Evolutionary conservation across 1,139 yeast species (phyloP).

Genomic region (Scheffersomyces quercinus): DNA sequence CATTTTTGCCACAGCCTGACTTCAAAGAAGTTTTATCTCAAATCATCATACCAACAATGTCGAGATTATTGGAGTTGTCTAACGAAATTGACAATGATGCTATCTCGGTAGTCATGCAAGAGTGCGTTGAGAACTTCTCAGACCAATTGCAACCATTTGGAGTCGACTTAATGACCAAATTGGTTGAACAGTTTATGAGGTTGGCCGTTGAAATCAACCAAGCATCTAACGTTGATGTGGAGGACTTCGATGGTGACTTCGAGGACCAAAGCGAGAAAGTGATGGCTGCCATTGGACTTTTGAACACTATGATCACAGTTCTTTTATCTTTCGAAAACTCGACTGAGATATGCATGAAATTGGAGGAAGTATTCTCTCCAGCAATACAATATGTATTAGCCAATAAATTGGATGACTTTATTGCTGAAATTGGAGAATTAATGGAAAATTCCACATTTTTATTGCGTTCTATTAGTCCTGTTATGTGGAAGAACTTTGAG

Average conservation of each 20-base stretch:
- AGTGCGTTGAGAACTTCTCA: constrained; percentile 85
- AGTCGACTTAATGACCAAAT: constrained; percentile 75
- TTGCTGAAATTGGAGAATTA: constrained; percentile 79
- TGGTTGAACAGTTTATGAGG: constrained; percentile 79
- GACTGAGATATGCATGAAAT: constrained; percentile 57
- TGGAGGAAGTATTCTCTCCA: constrained; percentile 77
- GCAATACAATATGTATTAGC: constrained; percentile 67
- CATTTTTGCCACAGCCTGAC: constrained; percentile 63
- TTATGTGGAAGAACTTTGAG: constrained; percentile 74
- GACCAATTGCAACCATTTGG: constrained; percentile 94
- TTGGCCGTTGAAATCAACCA: constrained; percentile 70
- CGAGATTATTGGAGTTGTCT: constrained; percentile 69
- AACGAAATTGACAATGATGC: constrained; percentile 87
- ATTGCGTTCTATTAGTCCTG: constrained; percentile 66
- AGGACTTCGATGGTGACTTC: constrained; percentile 36
- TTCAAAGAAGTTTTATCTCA: constrained; percentile 68
- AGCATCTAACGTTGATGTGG: constrained; percentile 49
- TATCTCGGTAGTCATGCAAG: constrained; percentile 90
- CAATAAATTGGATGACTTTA: constrained; percentile 72
- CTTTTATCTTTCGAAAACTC: constrained; percentile 84
- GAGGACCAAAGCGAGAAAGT: constrained; percentile 72
- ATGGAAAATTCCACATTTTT: constrained; percentile 84
- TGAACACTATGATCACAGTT: constrained; percentile 88
- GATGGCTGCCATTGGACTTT: constrained; percentile 83
- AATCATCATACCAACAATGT: constrained; percentile 81